Conservation (phyloP, 148 eudicot genomes). For the Fagopyrum tataricum region DNA sequence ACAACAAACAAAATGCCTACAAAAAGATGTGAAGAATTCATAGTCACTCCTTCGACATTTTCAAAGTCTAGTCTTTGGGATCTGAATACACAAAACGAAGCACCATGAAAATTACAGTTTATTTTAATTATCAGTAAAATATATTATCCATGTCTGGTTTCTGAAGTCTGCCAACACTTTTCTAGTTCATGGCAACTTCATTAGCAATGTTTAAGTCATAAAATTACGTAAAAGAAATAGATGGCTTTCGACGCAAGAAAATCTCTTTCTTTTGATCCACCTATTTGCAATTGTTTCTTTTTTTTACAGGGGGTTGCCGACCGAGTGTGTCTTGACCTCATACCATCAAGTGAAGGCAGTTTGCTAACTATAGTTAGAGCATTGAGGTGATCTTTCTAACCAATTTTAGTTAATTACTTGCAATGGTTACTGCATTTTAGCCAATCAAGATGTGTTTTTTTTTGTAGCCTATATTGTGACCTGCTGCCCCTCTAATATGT, state of each 20-base stretch:
- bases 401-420: background rate
- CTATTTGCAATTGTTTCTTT: background rate
- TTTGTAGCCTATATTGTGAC: background rate
- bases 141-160: background rate
- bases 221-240: background rate
- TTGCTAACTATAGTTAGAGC: constrained; percentile 91
- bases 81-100: background rate
- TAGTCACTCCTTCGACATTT: background rate
- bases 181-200: background rate
- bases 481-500: background rate
- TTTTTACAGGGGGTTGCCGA: constrained; percentile 73
- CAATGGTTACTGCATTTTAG: background rate
- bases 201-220: background rate
- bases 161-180: background rate
- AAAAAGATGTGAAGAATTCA: background rate
- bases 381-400: constrained; percentile 46
- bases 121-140: background rate
- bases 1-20: background rate
- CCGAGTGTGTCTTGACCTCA: constrained; percentile 84
- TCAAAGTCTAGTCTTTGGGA: background rate
- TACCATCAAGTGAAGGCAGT: constrained; percentile 85
- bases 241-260: background rate
- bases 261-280: background rate
- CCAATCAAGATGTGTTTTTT: background rate
- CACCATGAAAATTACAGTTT: background rate